Evolutionary conservation across 768 basidiomycete genomes (phyloP).

Genomic region (Tubosaeta brunneosetosa): DNA sequence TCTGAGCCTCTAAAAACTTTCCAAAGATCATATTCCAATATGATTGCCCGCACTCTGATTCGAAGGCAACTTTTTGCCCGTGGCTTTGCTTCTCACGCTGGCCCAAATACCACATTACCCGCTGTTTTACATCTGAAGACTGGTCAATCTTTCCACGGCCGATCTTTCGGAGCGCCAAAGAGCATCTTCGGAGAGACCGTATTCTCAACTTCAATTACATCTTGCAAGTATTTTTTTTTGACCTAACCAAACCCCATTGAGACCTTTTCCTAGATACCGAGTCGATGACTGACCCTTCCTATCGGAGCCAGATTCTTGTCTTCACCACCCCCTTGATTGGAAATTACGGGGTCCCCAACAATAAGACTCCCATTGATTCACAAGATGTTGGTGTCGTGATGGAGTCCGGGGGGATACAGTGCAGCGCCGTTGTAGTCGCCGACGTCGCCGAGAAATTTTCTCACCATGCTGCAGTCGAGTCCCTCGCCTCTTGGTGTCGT

Average conservation of each 20-base stretch:
- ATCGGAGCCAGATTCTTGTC: constrained; percentile 95
- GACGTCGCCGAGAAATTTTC: constrained; percentile 95
- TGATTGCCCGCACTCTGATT: constrained; percentile 51
- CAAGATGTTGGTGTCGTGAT: constrained; percentile 83
- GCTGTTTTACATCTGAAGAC: constrained; percentile 91
- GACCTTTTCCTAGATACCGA: constrained; percentile 74
- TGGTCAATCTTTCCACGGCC: constrained; percentile 88
- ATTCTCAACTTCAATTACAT: constrained; percentile 98
- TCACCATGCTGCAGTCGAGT: constrained; percentile 92
- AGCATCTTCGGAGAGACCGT: constrained; percentile 96
- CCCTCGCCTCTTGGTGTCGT: constrained; percentile 88
- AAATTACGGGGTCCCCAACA: constrained; percentile 93
- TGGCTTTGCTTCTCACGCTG: constrained; percentile 64
- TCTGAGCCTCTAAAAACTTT: constrained; percentile 29
- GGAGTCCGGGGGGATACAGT: constrained; percentile 87
- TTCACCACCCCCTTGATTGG: constrained; percentile 99
- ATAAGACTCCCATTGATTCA: constrained; percentile 65
- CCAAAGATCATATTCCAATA: constrained; percentile 34
- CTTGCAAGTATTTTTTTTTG: constrained; percentile 54
- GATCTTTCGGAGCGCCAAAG: constrained; percentile 82
- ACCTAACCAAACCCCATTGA: constrained; percentile 6
- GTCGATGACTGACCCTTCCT: constrained; percentile 99
- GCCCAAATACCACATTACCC: constrained; percentile 48
- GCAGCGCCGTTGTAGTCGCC: constrained; percentile 87
- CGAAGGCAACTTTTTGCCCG: constrained; percentile 49